These are phyloP conservation scores for Eimeria praecox DNA, from an alignment of 169 alveolate genomes.

Conservation along the genomic window DNA sequence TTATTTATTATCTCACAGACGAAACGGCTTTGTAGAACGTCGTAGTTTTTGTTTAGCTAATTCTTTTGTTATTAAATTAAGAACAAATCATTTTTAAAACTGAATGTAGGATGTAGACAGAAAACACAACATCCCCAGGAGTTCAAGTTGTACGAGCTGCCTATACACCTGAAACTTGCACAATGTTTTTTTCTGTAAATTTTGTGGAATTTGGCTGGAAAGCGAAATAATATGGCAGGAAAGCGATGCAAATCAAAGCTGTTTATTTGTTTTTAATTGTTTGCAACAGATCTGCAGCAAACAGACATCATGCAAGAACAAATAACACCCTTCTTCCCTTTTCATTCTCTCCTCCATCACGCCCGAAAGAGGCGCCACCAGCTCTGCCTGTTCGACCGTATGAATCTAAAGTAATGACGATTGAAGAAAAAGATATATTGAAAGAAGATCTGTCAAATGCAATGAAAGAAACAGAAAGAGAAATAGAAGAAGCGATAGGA, in stretches of 20 bases:
- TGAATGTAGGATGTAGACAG: too few relatives aligned
- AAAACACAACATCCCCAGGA: too few relatives aligned
- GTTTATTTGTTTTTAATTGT: not conserved
- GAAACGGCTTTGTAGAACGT: too few relatives aligned
- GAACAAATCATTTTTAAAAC: too few relatives aligned
- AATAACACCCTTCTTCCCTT: not conserved
- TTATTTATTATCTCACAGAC: too few relatives aligned
- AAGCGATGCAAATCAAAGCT: not conserved
- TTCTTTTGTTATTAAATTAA: too few relatives aligned
- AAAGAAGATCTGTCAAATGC: not conserved
- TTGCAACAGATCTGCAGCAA: not conserved
- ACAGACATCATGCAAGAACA: not conserved
- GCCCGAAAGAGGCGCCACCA: not conserved
- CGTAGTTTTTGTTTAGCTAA: too few relatives aligned
- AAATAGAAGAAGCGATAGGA: not conserved
- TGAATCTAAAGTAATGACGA: not conserved
- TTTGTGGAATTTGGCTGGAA: too few relatives aligned
- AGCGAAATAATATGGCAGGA: too few relatives aligned
- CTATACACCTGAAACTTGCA: not conserved
- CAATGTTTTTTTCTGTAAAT: too few relatives aligned
- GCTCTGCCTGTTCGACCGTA: not conserved
- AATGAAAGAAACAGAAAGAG: slow-evolving; percentile 36
- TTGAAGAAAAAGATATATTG: not conserved
- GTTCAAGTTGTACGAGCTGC: not conserved
- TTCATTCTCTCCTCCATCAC: slow-evolving; percentile 1